Evolutionary conservation across 306 rosid genomes (phyloP).

Genomic region (Datisca glomerata): DNA sequence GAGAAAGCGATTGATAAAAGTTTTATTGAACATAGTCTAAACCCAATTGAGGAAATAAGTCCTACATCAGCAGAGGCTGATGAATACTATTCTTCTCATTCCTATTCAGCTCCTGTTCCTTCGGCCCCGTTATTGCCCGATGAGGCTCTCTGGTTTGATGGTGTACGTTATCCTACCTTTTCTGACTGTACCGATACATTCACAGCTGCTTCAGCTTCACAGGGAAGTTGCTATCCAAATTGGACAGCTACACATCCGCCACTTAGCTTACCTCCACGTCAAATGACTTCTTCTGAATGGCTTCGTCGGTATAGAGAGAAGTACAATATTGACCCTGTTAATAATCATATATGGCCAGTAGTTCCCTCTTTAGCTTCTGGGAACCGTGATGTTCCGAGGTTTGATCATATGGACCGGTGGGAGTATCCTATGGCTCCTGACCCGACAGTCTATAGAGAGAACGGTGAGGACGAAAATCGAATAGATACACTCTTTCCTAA

Average conservation of each 20-base stretch:
- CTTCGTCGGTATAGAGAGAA: slow-evolving; percentile 76
- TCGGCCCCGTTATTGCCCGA: slow-evolving; percentile 89
- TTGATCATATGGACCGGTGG: slow-evolving; percentile 35
- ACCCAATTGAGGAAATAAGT: slow-evolving; percentile 52
- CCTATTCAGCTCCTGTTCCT: slow-evolving; percentile 56
- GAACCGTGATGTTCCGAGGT: slow-evolving; percentile 27
- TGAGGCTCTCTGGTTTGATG: slow-evolving; percentile 52
- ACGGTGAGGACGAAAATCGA: slow-evolving; percentile 30
- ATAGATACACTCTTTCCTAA: slow-evolving; percentile 24
- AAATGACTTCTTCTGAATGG: slow-evolving; percentile 94
- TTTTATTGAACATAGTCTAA: slow-evolving; percentile 27
- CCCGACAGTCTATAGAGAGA: slow-evolving; percentile 31
- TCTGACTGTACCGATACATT: slow-evolving; percentile 16
- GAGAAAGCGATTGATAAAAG: slow-evolving; percentile 33
- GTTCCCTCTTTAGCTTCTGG: slow-evolving; percentile 23
- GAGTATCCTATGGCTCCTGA: slow-evolving; percentile 27
- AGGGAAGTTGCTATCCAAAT: slow-evolving; percentile 24
- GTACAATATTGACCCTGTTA: slow-evolving; percentile 23
- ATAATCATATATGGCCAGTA: slow-evolving; percentile 28
- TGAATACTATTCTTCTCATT: slow-evolving; percentile 24
- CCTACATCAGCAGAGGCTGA: slow-evolving; percentile 16
- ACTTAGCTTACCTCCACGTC: slow-evolving; percentile 34
- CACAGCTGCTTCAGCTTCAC: slow-evolving; percentile 17
- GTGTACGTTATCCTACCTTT: slow-evolving; percentile 23
- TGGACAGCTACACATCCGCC: slow-evolving; percentile 38